A percentile compares a stretch with the other conserved stretches of the same genome.
These are phyloP conservation scores for Cladosporium austrohemisphaericum DNA, from an alignment of 2,329 filamentous ascomycete species.

Conservation along the genomic window DNA sequence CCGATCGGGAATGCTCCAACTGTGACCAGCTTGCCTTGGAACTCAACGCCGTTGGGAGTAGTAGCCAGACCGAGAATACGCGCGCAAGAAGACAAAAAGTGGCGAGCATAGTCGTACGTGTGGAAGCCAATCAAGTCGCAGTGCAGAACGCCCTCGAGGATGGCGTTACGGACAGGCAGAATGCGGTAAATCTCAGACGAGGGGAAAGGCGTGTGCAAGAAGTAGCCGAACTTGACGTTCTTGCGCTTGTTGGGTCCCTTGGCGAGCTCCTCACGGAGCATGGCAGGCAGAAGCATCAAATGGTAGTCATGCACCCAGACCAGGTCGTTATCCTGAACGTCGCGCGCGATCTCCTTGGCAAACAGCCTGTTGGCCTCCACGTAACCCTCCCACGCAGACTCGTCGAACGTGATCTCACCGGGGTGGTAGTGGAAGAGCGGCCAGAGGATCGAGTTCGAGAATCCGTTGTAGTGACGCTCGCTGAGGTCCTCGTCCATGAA, in stretches of 20 bases:
- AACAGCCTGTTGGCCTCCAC: constrained; percentile 90
- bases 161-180: constrained; percentile 82
- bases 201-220: constrained; percentile 94
- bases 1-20: constrained; percentile 97
- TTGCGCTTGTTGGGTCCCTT: constrained; percentile 63
- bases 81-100: constrained; percentile 96
- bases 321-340: constrained; percentile 88
- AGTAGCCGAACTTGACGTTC: constrained; percentile 97
- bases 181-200: constrained; percentile 97
- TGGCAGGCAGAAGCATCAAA: constrained; percentile 90
- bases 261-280: constrained; percentile 82
- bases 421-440: constrained; percentile 98
- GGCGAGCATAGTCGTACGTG: constrained; percentile 97
- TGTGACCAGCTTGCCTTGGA: constrained; percentile 80
- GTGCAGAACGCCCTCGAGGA: constrained; percentile 81
- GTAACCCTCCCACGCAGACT: constrained; percentile 90
- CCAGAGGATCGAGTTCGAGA: constrained; percentile 97
- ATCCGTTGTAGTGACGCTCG: constrained; percentile 95
- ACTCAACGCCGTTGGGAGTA: constrained; percentile 90
- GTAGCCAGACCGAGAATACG: constrained; percentile 77
- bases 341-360: constrained; percentile 78
- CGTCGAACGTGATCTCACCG: constrained; percentile 96
- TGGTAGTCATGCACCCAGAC: constrained; percentile 99
- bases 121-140: constrained; percentile 97
- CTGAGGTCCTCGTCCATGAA: constrained; percentile 92